A percentile compares a stretch with the other conserved stretches of the same genome.
Conservation (phyloP, 208 protist species). For the Acanthamoeba culbertsoni region DNA sequence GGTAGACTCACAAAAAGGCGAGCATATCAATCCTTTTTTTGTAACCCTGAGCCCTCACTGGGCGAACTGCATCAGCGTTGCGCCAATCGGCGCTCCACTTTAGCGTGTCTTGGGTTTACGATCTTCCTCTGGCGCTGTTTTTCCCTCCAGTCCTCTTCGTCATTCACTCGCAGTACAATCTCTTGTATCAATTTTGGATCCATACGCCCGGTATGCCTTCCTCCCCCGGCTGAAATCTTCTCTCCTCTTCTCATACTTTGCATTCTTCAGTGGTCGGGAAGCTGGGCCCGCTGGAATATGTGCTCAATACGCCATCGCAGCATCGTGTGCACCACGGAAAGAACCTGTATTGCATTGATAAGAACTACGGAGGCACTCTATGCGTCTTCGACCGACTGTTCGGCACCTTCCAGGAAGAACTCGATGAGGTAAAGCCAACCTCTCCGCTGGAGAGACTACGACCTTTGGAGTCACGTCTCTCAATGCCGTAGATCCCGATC, state of each 20-base stretch:
- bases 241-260: neutral
- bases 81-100: slow-evolving; percentile 70
- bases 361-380: slow-evolving; percentile 77
- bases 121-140: slow-evolving; percentile 70
- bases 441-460: neutral
- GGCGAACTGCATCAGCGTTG: too few relatives aligned
- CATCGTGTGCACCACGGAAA: slow-evolving; percentile 78
- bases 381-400: slow-evolving; percentile 78
- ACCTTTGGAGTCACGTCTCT: neutral
- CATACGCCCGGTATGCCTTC: slow-evolving; percentile 62
- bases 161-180: slow-evolving; percentile 75
- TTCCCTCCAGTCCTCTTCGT: slow-evolving; percentile 67
- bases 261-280: slow-evolving; percentile 51
- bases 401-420: slow-evolving; percentile 73
- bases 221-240: neutral
- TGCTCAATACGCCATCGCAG: slow-evolving; percentile 77
- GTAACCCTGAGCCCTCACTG: neutral
- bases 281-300: slow-evolving; percentile 70
- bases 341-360: slow-evolving; percentile 76
- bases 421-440: slow-evolving; percentile 17
- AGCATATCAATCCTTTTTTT: neutral
- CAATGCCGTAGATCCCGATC: neutral
- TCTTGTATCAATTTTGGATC: slow-evolving; percentile 79
- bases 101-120: slow-evolving; percentile 67
- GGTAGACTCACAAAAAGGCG: neutral